Evolutionary conservation across 2,329 filamentous ascomycete genomes (phyloP).

Genomic region (Pyrenophora graminea): DNA sequence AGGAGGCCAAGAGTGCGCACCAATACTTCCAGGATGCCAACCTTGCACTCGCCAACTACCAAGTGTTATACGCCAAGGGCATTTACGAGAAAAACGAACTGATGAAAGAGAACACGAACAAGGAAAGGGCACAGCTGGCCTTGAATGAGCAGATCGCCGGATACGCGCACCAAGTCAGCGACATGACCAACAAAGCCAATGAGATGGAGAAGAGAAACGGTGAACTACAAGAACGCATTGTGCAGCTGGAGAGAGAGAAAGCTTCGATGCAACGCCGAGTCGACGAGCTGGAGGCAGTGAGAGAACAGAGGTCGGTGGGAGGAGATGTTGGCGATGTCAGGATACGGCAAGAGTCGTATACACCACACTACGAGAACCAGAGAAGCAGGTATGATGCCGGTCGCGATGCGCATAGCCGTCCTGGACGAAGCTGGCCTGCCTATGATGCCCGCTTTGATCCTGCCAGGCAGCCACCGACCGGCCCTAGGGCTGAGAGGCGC

Average conservation of each 20-base stretch:
- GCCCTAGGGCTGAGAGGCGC: neutral
- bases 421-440: neutral
- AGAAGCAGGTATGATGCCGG: no score
- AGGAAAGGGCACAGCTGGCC: neutral
- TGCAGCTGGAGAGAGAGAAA: neutral
- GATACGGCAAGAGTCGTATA: no score
- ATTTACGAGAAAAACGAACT: neutral
- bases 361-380: no score
- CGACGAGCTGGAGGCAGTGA: neutral
- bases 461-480: neutral
- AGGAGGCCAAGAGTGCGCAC: neutral
- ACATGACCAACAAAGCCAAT: neutral
- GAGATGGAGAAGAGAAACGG: neutral
- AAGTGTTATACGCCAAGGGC: neutral
- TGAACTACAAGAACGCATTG: neutral
- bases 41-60: neutral
- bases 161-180: neutral
- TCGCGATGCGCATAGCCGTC: neutral
- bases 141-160: neutral
- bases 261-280: neutral
- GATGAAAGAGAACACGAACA: neutral
- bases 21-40: neutral
- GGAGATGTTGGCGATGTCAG: neutral
- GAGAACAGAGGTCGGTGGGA: neutral
- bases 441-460: neutral